Percentiles rank a stretch among this genome's conserved stretches.
Conservation (phyloP, 192 early-diverging fungal genomes). For the Podila horticola region DNA sequence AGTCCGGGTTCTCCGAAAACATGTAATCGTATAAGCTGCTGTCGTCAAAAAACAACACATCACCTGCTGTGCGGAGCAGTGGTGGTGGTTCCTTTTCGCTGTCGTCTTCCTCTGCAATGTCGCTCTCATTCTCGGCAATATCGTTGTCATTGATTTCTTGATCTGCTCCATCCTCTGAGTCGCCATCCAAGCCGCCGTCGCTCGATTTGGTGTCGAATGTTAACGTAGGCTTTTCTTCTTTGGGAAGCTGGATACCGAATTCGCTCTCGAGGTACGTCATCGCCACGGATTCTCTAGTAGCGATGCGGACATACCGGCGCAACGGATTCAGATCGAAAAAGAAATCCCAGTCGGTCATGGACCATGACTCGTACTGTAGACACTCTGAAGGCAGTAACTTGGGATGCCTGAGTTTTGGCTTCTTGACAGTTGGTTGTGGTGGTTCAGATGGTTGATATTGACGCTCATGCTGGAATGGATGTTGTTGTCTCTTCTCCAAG, state of each 20-base stretch:
- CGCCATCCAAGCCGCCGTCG: background rate
- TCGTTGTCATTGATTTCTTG: background rate
- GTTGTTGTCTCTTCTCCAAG: constrained; percentile 1
- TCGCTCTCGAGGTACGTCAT: constrained; percentile 27
- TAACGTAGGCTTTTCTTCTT: constrained; percentile 7
- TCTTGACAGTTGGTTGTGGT: background rate
- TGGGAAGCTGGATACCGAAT: constrained; percentile 25
- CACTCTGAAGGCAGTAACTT: constrained; percentile 58
- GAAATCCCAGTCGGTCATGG: constrained; percentile 63
- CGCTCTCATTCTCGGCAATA: background rate
- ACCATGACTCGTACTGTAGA: constrained; percentile 64
- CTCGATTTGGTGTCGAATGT: background rate
- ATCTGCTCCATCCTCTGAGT: background rate
- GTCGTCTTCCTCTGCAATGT: constrained; percentile 6
- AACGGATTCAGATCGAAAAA: constrained; percentile 60
- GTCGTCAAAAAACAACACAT: constrained; percentile 56
- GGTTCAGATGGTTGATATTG: background rate
- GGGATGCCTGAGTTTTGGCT: background rate
- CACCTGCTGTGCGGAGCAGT: constrained; percentile 26
- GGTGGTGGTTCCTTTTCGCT: constrained; percentile 5
- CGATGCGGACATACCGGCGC: constrained; percentile 48
- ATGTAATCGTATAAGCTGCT: constrained; percentile 51
- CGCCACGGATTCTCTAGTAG: constrained; percentile 46
- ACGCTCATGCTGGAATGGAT: constrained; percentile 4
- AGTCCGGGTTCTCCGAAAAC: constrained; percentile 55